These are phyloP conservation scores for Penicillium sp. DNA, from an alignment of 2,329 filamentous ascomycete species.

Conservation along the genomic window DNA sequence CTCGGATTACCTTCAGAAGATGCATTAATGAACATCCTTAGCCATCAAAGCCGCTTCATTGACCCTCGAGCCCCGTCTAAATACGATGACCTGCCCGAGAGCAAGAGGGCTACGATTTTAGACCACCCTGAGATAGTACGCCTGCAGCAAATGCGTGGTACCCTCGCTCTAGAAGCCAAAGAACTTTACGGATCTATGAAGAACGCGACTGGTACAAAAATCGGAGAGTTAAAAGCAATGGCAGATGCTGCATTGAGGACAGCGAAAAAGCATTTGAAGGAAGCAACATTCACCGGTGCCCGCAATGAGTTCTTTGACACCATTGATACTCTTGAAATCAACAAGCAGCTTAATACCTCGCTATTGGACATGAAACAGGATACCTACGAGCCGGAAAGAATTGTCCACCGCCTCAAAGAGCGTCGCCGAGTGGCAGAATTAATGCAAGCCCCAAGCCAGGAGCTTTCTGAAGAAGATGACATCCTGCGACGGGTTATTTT, in stretches of 20 bases:
- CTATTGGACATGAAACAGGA: slow-evolving; percentile 7
- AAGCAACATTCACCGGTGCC: slow-evolving; percentile 2
- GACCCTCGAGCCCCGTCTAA: slow-evolving; percentile 5
- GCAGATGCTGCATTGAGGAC: neutral
- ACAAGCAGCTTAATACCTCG: slow-evolving; percentile 13
- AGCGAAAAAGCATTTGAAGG: neutral
- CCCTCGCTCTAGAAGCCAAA: neutral
- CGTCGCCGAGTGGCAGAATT: neutral
- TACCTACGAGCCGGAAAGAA: neutral
- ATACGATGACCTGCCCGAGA: slow-evolving; percentile 2
- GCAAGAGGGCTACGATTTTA: neutral
- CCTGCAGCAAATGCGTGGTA: slow-evolving; percentile 1
- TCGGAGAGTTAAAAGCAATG: neutral
- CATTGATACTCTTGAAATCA: slow-evolving; percentile 12
- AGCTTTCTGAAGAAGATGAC: neutral
- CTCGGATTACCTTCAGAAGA: slow-evolving; percentile 7
- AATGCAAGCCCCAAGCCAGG: neutral
- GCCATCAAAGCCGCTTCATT: slow-evolving; percentile 8
- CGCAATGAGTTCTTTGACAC: slow-evolving; percentile 13
- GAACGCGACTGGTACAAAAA: neutral
- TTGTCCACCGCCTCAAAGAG: neutral
- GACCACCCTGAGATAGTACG: neutral
- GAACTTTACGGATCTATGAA: neutral
- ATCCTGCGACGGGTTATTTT: neutral
- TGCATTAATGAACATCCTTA: slow-evolving; percentile 8